These are phyloP conservation scores for Davidsoniella australis DNA, from an alignment of 2,329 filamentous ascomycete species.

Conservation along the genomic window DNA sequence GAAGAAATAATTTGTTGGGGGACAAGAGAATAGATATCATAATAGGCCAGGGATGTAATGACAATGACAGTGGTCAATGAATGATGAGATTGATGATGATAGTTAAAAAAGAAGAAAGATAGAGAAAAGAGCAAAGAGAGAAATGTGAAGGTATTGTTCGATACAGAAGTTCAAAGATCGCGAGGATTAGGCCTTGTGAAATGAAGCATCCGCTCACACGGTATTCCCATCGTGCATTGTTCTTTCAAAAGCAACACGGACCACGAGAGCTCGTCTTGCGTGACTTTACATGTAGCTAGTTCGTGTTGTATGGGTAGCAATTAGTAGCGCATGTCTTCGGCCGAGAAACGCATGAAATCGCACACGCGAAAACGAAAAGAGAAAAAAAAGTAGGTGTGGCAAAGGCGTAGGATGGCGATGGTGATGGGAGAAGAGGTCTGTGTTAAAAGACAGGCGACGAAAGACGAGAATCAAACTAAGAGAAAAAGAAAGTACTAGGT, in stretches of 20 bases:
- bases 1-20: not conserved
- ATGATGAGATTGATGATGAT: too few relatives aligned
- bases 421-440: too few relatives aligned
- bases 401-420: too few relatives aligned
- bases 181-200: too few relatives aligned
- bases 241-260: not conserved
- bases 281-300: not conserved
- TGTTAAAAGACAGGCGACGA: too few relatives aligned
- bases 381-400: not conserved
- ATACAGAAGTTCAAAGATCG: too few relatives aligned
- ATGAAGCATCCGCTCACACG: too few relatives aligned
- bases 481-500: not conserved
- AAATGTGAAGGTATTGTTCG: too few relatives aligned
- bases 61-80: not conserved
- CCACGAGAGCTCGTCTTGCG: not conserved
- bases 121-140: too few relatives aligned
- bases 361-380: not conserved
- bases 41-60: not conserved
- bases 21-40: not conserved
- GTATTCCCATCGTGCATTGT: too few relatives aligned
- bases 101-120: too few relatives aligned
- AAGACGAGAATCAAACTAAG: not conserved
- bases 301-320: not conserved
- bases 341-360: not conserved
- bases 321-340: not conserved